Evolutionary conservation across 202 grass and related monocot species (phyloP).

Genomic region (Cymbopogon flexuosus): DNA sequence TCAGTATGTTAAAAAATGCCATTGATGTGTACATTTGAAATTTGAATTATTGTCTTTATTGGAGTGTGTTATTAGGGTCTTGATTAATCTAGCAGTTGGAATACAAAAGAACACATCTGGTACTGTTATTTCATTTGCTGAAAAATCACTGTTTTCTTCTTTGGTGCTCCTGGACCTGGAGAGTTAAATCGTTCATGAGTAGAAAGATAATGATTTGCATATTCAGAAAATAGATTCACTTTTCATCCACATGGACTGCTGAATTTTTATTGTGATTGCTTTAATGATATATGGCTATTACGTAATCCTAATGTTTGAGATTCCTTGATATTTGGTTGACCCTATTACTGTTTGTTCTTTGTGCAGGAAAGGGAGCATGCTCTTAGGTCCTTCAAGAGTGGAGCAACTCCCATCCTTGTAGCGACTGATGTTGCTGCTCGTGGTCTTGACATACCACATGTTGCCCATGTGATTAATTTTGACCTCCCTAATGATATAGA

Average conservation of each 20-base stretch:
- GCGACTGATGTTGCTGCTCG: slow-evolving; percentile 76
- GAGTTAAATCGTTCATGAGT: background rate
- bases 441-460: slow-evolving; percentile 73
- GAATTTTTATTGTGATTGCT: background rate
- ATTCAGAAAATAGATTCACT: background rate
- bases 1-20: too few relatives aligned
- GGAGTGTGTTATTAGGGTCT: too few relatives aligned
- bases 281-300: background rate
- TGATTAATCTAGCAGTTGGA: background rate
- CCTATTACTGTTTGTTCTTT: background rate
- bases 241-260: background rate
- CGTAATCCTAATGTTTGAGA: background rate
- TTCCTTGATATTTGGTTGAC: background rate
- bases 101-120: background rate
- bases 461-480: slow-evolving; percentile 71
- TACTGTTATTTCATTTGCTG: background rate
- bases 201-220: background rate
- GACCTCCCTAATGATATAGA: slow-evolving; percentile 82
- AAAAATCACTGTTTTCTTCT: background rate
- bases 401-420: slow-evolving; percentile 55
- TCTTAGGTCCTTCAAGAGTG: slow-evolving; percentile 60
- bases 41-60: too few relatives aligned
- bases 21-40: too few relatives aligned
- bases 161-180: background rate
- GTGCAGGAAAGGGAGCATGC: slow-evolving; percentile 62